These are phyloP conservation scores for Lipomyces starkeyi DNA, from an alignment of 805 yeast species.

Conservation along the genomic window DNA sequence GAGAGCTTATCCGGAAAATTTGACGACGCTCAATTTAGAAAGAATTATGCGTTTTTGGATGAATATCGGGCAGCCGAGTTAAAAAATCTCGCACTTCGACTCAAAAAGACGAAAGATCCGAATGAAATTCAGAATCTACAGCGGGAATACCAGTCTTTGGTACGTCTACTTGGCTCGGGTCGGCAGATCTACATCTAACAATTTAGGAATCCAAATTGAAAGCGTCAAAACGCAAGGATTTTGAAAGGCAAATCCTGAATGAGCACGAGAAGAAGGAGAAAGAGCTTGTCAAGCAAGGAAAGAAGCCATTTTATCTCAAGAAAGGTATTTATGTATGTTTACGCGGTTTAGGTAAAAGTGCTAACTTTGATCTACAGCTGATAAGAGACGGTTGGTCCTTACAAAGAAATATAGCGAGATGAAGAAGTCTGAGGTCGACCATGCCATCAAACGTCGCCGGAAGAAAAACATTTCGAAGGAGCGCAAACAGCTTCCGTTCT, in stretches of 20 bases:
- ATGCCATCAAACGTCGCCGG: conserved; percentile 37
- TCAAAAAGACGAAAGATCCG: conserved; percentile 54
- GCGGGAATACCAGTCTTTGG: conserved; percentile 46
- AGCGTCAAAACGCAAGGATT: conserved; percentile 74
- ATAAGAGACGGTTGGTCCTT: conserved; percentile 31
- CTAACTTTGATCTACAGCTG: conserved; percentile 21
- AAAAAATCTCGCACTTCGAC: conserved; percentile 47
- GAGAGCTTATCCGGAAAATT: conserved; percentile 89
- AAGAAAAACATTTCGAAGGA: conserved; percentile 38
- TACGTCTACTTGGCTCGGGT: neutral
- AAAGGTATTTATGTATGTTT: conserved; percentile 20
- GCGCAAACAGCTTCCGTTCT: conserved; percentile 45
- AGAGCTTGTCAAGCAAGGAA: conserved; percentile 74
- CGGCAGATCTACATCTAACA: conserved; percentile 37
- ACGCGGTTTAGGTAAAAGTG: neutral
- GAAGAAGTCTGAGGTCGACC: conserved; percentile 37
- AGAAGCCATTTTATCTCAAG: conserved; percentile 62
- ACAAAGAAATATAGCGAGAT: conserved; percentile 30
- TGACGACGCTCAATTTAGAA: conserved; percentile 67
- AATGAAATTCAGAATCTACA: conserved; percentile 49
- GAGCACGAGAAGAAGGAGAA: conserved; percentile 79
- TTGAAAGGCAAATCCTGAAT: conserved; percentile 68
- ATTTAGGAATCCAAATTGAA: conserved; percentile 57
- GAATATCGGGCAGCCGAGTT: conserved; percentile 83
- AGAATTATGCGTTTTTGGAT: conserved; percentile 83